phyloP scores from a whole-genome alignment of 371 early-diverging fungal species.

The Rhizopus sp. region DNA sequence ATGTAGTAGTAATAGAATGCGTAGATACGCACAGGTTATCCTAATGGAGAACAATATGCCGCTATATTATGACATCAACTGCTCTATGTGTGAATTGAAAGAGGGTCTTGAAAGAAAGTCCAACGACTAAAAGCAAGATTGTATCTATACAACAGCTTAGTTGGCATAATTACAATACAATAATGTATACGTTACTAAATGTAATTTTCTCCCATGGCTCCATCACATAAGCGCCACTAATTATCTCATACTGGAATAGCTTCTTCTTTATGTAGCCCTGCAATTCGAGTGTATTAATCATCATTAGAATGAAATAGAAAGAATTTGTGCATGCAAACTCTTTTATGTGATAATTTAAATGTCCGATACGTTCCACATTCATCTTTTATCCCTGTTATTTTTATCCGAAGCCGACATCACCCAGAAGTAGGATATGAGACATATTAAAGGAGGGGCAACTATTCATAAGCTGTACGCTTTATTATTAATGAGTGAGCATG shows the following conservation, averaged over 20 bases:
- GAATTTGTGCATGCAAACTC: too few species aligned
- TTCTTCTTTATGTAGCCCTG: neutral
- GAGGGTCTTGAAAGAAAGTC: neutral
- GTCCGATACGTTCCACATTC: too few species aligned
- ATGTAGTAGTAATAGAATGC: too few species aligned
- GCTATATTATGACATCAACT: neutral
- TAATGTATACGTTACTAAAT: neutral
- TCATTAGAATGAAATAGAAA: too few species aligned
- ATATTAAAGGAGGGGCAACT: too few species aligned
- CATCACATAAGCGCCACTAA: conserved; percentile 3
- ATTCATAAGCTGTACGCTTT: too few species aligned
- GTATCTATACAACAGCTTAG: neutral
- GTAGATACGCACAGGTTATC: too few species aligned
- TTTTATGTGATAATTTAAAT: too few species aligned
- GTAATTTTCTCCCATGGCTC: conserved; percentile 8
- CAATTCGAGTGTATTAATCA: neutral
- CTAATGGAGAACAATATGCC: neutral
- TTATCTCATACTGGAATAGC: conserved; percentile 2
- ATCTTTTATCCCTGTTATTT: too few species aligned
- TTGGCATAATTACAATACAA: neutral
- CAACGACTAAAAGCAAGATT: neutral
- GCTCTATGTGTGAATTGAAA: neutral
- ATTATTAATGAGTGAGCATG: too few species aligned
- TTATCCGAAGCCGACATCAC: too few species aligned
- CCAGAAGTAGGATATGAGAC: too few species aligned